A percentile compares a stretch with the other conserved stretches of the same genome.
Evolutionary conservation across 2,329 filamentous ascomycete species (phyloP).

Genomic region (Xylaria sp.): DNA sequence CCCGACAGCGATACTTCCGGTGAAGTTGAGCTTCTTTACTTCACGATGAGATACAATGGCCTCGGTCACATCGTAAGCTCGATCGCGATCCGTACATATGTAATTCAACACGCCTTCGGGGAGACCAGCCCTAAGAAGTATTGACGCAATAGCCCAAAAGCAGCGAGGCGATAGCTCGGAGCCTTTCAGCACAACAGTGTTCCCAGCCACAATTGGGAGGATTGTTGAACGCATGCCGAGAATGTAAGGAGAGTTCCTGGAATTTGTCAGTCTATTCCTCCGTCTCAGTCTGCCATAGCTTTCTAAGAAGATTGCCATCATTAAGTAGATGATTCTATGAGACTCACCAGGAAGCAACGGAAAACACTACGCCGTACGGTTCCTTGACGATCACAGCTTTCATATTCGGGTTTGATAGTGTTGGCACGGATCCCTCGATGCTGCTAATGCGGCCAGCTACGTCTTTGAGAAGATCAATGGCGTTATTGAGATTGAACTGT

Average conservation of each 20-base stretch:
- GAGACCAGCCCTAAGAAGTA: constrained; percentile 78
- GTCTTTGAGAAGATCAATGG: constrained; percentile 53
- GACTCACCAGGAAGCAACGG: constrained; percentile 80
- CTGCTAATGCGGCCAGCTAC: constrained; percentile 54
- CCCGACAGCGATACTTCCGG: constrained; percentile 78
- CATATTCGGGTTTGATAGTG: constrained; percentile 54
- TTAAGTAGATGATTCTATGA: neutral
- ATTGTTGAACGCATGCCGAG: constrained; percentile 65
- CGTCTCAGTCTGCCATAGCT: neutral
- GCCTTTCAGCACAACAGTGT: constrained; percentile 78
- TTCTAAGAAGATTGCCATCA: neutral
- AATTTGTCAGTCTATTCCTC: constrained; percentile 3
- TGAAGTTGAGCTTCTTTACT: constrained; percentile 87
- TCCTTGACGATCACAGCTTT: constrained; percentile 64
- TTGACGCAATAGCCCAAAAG: constrained; percentile 68
- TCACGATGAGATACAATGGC: constrained; percentile 72
- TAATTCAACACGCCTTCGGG: constrained; percentile 79
- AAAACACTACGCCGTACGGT: constrained; percentile 82
- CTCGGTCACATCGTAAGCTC: constrained; percentile 73
- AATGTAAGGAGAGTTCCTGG: constrained; percentile 66
- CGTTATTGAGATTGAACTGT: constrained; percentile 53
- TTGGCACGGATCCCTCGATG: constrained; percentile 49
- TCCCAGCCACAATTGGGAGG: constrained; percentile 77
- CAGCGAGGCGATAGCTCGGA: constrained; percentile 73
- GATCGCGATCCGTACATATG: constrained; percentile 70